Evolutionary conservation across 228 moss, liverwort and hornwort genomes (phyloP).

Genomic region (Sphagnum fallax): DNA sequence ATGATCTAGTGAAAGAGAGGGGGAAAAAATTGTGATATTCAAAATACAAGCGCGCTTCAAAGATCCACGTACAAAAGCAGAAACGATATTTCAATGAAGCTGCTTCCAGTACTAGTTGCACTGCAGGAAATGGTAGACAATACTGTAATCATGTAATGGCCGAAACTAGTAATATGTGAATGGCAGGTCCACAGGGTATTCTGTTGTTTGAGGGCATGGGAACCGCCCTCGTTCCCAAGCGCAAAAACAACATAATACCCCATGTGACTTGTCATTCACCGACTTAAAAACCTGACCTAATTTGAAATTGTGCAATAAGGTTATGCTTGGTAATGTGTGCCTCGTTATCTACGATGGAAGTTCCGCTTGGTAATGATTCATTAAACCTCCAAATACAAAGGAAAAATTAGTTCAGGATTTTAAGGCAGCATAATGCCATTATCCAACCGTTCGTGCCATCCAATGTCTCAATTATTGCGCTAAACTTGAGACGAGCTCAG

Average conservation of each 20-base stretch:
- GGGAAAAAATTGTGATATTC: not conserved
- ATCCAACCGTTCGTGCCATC: too few relatives aligned
- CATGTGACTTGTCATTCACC: too few relatives aligned
- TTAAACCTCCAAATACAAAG: not conserved
- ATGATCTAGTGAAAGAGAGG: conserved; percentile 10
- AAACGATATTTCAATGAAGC: not conserved
- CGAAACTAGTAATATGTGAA: too few relatives aligned
- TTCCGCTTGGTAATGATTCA: not conserved
- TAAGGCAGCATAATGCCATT: not conserved
- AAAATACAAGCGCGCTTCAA: not conserved
- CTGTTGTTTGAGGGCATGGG: too few relatives aligned
- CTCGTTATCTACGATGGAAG: not conserved
- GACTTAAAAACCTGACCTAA: too few relatives aligned
- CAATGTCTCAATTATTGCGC: too few relatives aligned
- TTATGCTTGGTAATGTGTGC: not conserved
- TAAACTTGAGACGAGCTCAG: too few relatives aligned
- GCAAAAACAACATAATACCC: too few relatives aligned
- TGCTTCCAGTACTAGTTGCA: not conserved
- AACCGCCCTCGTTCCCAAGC: too few relatives aligned
- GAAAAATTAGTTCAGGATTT: not conserved
- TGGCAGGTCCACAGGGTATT: too few relatives aligned
- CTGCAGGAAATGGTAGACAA: not conserved
- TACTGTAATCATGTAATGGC: not conserved
- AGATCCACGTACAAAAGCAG: conserved; percentile 1
- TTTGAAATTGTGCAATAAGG: too few relatives aligned